These are phyloP conservation scores for Abrus pulchellus DNA, from an alignment of 306 rosid species.

Conservation along the genomic window DNA sequence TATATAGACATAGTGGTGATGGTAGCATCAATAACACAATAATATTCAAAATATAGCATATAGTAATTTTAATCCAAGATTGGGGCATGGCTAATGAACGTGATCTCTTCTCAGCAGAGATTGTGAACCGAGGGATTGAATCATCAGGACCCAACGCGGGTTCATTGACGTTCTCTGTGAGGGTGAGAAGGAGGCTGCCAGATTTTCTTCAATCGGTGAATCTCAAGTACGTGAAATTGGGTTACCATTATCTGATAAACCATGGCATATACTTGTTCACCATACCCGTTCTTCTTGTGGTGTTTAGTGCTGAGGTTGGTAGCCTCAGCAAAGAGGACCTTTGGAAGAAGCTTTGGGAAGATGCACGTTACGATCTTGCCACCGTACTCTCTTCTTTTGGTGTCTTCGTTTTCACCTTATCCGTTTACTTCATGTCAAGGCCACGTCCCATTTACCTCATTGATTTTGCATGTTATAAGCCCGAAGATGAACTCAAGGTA, in stretches of 20 bases:
- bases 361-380: slow-evolving; percentile 84
- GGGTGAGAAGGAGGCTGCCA: slow-evolving; percentile 84
- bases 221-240: slow-evolving; percentile 92
- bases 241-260: slow-evolving; percentile 89
- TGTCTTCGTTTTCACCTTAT: slow-evolving; percentile 83
- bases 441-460: slow-evolving; percentile 88
- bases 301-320: slow-evolving; percentile 93
- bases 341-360: slow-evolving; percentile 91
- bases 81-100: slow-evolving; percentile 71
- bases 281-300: slow-evolving; percentile 77
- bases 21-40: no score
- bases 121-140: slow-evolving; percentile 90
- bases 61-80: no score
- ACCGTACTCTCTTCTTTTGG: slow-evolving; percentile 79
- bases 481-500: slow-evolving; percentile 85
- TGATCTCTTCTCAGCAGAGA: slow-evolving; percentile 85
- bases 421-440: slow-evolving; percentile 90
- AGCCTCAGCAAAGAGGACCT: slow-evolving; percentile 81
- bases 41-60: no score
- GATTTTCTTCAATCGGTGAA: slow-evolving; percentile 94
- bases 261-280: slow-evolving; percentile 89
- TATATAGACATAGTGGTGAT: no score
- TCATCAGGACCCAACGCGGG: slow-evolving; percentile 94
- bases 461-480: slow-evolving; percentile 82
- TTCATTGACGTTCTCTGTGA: slow-evolving; percentile 81